phyloP scores from a whole-genome alignment of 306 rosid genomes.

The Myrica gale region DNA sequence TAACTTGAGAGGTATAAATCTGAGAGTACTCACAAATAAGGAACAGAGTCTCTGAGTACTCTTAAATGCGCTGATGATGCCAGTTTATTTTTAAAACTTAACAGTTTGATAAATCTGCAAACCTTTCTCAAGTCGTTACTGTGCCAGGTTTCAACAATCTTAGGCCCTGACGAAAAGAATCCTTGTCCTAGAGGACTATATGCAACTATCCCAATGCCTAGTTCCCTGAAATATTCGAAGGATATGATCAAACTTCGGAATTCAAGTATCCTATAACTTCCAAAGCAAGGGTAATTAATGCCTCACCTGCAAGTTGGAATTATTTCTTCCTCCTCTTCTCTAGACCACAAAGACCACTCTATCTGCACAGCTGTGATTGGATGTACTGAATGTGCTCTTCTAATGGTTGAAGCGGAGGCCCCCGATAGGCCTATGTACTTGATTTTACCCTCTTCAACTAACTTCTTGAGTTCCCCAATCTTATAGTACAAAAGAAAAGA shows the following conservation, averaged over 20 bases:
- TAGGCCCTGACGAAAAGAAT: conserved; percentile 52
- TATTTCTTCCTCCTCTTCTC: conserved; percentile 60
- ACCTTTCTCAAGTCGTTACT: conserved; percentile 54
- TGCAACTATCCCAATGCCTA: conserved; percentile 65
- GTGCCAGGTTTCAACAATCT: conserved; percentile 29
- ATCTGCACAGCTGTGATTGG: conserved; percentile 63
- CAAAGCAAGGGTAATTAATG: not conserved
- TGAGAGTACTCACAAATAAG: no score
- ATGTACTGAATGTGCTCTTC: conserved; percentile 75
- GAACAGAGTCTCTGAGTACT: not conserved
- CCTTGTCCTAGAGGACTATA: conserved; percentile 74
- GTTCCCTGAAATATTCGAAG: conserved; percentile 33
- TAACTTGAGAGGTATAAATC: no score
- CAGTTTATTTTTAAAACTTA: not conserved
- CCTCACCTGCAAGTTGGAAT: conserved; percentile 60
- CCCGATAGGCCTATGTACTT: conserved; percentile 60
- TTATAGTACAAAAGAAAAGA: conserved; percentile 7
- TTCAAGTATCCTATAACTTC: not conserved
- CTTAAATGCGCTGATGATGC: not conserved
- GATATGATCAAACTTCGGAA: not conserved
- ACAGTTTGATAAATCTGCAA: conserved; percentile 7
- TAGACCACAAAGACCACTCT: conserved; percentile 62
- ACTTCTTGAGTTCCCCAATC: conserved; percentile 66
- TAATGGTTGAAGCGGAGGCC: conserved; percentile 67
- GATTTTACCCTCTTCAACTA: conserved; percentile 61